Percentiles rank a stretch among this genome's conserved stretches.
phyloP scores from a whole-genome alignment of 139 green algal genomes.

The Micromonas pusilla region DNA sequence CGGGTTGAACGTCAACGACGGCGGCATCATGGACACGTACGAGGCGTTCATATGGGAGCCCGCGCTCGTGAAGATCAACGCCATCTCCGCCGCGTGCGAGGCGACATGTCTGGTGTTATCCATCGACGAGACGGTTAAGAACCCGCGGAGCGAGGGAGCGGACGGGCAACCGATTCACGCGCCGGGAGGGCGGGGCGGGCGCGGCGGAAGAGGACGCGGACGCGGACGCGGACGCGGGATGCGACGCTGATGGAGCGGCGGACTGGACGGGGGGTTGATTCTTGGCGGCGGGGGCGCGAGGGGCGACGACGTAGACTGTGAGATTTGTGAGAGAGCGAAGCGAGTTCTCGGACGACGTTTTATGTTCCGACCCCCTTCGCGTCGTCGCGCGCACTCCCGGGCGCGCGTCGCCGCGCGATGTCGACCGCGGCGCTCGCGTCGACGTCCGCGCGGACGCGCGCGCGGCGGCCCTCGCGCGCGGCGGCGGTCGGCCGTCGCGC shows the following conservation, averaged over 20 bases:
- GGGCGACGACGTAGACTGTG: neutral
- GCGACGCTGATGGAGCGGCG: constrained; percentile 30
- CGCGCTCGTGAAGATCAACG: constrained; percentile 67
- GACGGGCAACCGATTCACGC: constrained; percentile 26
- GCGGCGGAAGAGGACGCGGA: constrained; percentile 34
- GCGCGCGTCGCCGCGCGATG: neutral
- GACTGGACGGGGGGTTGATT: no score
- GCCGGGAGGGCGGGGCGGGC: constrained; percentile 34
- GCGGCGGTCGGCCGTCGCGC: no score
- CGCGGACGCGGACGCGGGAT: constrained; percentile 41
- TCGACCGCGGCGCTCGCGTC: neutral
- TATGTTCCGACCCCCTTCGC: neutral
- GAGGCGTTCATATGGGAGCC: constrained; percentile 94
- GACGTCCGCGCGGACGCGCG: no score
- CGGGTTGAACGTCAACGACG: constrained; percentile 91
- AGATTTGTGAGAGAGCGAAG: neutral
- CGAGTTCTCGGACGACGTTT: neutral
- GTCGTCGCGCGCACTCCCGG: neutral
- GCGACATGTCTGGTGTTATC: constrained; percentile 91
- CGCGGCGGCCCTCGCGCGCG: neutral
- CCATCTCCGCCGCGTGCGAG: constrained; percentile 82
- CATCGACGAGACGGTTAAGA: constrained; percentile 94
- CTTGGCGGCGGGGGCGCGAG: no score
- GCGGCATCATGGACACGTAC: constrained; percentile 90
- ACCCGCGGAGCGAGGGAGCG: constrained; percentile 59